Base-by-base conservation (phyloP, 208 protist species). In the Wallacemonas sp. region DNA sequence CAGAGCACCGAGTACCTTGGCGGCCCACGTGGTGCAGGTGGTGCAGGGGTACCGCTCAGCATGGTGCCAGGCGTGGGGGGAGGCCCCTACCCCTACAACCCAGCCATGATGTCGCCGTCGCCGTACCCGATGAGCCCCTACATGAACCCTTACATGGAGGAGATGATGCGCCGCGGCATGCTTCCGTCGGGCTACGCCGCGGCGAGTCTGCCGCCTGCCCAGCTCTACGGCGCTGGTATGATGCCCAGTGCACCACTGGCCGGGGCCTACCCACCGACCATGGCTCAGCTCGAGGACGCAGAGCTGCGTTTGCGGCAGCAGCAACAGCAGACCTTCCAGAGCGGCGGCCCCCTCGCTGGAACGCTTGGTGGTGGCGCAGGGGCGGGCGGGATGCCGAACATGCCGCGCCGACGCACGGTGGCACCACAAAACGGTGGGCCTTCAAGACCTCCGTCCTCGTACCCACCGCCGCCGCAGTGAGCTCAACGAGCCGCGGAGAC, bases 1-100 rank as follows among this genome's bases (percentile, higher is more conserved):
- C 69, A 75, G 39, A 59, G 38, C 12, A 42, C 54, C 24, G 21
- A 75, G 38, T 44, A 58, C 38, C 46, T 30, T 13, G 30, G n/a
- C 38, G 52, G 60, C 32, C 10, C 34, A n/a, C 8, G 13, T 32
- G 58, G 32, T n/a, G 68, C 37, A n/a, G 21, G 5, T n/a, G 13
- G 39, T 15, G 10, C 12, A 3, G 32, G 1, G 0, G 27, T 29
- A 3, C 19, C 52, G 21, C 5, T 59, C 50, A 46, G 12, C 50
- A 60, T 60, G 45, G 10, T 37, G 36, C 48, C 48, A n/a, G 48
- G 22, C 30, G 30, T n/a, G 17, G 12, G n/a, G 17, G 38, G 44
- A 0, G 9, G 24, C n/a, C 48, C 48, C 8, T 53, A 57, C 26
- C 52, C 41, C 5, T 46, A 46, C 41, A 46, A 46, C 19, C 41